Conservation (phyloP, 176 grass and related monocot species). For the Hordeum marinum region DNA sequence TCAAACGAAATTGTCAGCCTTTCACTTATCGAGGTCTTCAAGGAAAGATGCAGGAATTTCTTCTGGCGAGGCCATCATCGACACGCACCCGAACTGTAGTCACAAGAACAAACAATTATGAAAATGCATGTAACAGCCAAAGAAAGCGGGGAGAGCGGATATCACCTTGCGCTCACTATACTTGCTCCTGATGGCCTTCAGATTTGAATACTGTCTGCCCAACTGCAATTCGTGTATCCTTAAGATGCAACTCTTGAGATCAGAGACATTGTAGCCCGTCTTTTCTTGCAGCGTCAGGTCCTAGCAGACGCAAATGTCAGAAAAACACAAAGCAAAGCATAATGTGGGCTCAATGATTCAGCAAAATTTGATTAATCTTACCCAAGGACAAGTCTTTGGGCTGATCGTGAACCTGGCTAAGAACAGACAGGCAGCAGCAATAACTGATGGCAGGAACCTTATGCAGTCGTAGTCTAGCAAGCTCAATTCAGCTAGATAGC, state of each 20-base stretch:
- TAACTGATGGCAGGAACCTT: conserved; percentile 46
- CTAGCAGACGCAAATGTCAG: conserved; percentile 14
- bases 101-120: neutral
- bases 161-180: conserved; percentile 1
- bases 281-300: conserved; percentile 25
- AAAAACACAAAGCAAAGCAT: neutral
- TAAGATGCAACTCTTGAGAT: conserved; percentile 29
- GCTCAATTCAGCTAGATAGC: conserved; percentile 68
- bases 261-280: conserved; percentile 41
- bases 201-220: conserved; percentile 10
- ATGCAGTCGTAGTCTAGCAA: conserved; percentile 50
- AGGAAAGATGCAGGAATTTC: conserved; percentile 23
- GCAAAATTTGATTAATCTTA: neutral
- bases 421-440: conserved; percentile 59
- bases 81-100: conserved; percentile 31
- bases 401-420: conserved; percentile 47
- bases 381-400: conserved; percentile 54
- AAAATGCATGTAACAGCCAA: neutral
- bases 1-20: neutral
- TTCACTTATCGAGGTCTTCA: conserved; percentile 15
- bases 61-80: neutral
- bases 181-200: conserved; percentile 26
- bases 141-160: neutral
- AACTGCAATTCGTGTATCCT: conserved; percentile 35
- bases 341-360: neutral